Percentiles rank a stretch among this genome's conserved stretches.
Conservation (phyloP, 371 early-diverging fungal species). For the Lichtheimia corymbifera region DNA sequence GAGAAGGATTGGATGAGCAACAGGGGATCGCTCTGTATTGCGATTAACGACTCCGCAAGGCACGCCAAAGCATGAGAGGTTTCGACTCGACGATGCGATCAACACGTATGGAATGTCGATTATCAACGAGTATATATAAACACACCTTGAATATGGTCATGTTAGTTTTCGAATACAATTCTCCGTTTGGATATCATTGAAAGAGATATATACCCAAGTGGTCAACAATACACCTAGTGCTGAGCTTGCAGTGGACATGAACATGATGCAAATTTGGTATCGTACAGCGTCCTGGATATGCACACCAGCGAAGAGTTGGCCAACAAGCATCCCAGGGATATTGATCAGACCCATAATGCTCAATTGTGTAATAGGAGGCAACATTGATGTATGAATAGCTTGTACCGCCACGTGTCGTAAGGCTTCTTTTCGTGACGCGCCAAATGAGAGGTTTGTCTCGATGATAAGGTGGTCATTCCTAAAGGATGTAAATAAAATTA, state of each 20-base stretch:
- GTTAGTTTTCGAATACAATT: too few relatives aligned
- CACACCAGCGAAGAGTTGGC: slow-evolving; percentile 83
- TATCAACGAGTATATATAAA: slow-evolving; percentile 49
- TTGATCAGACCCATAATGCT: slow-evolving; percentile 84
- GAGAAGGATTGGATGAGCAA: too few relatives aligned
- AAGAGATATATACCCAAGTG: slow-evolving; percentile 46
- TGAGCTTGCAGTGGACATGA: slow-evolving; percentile 75
- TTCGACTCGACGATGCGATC: slow-evolving; percentile 8
- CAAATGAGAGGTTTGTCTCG: slow-evolving; percentile 74
- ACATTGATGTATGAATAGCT: slow-evolving; percentile 70
- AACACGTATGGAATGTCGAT: slow-evolving; percentile 29
- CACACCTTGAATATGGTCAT: too few relatives aligned
- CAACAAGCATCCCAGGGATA: slow-evolving; percentile 91
- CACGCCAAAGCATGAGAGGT: too few relatives aligned
- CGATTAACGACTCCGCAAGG: too few relatives aligned
- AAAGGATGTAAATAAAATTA: neutral
- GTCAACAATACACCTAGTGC: slow-evolving; percentile 64
- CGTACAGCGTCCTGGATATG: slow-evolving; percentile 74
- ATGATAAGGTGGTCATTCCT: slow-evolving; percentile 60
- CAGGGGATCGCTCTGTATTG: too few relatives aligned
- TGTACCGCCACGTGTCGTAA: slow-evolving; percentile 72
- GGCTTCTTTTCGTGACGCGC: slow-evolving; percentile 86
- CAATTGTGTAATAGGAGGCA: slow-evolving; percentile 82
- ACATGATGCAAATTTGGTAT: slow-evolving; percentile 82
- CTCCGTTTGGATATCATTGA: neutral